Conservation (phyloP, 1,284 basidiomycete species). For the Singerocomus inundabilis region DNA sequence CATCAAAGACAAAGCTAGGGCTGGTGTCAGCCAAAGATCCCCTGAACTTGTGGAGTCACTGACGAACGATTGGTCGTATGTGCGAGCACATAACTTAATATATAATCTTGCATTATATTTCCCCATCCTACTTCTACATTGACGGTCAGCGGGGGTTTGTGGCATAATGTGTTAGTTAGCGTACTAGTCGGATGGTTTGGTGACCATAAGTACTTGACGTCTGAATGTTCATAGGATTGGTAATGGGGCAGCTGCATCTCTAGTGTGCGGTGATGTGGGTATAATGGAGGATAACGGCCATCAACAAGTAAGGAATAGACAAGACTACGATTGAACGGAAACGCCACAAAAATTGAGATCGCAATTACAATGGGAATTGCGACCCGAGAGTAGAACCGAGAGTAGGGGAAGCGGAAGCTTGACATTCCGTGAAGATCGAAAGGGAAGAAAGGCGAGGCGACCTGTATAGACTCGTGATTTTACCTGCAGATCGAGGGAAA, state of each 20-base stretch:
- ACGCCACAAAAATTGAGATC: constrained; percentile 17
- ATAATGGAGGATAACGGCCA: constrained; percentile 26
- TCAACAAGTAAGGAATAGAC: constrained; percentile 15
- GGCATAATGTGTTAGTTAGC: not conserved
- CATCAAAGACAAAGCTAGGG: constrained; percentile 40
- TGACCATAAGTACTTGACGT: constrained; percentile 30
- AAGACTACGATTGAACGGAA: constrained; percentile 31
- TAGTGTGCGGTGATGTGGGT: constrained; percentile 9
- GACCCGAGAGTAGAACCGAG: constrained; percentile 6
- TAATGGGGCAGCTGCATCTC: constrained; percentile 25
- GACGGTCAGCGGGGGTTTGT: constrained; percentile 5
- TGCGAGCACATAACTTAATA: constrained; percentile 35
- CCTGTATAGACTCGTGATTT: not conserved
- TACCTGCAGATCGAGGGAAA: not conserved
- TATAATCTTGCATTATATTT: constrained; percentile 43
- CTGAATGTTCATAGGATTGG: constrained; percentile 19
- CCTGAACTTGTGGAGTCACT: constrained; percentile 10
- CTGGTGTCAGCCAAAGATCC: not conserved
- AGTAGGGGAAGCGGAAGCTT: not conserved
- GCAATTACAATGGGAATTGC: constrained; percentile 7
- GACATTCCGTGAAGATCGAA: no score
- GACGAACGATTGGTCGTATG: constrained; percentile 36
- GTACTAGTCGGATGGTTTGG: constrained; percentile 30
- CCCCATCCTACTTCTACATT: constrained; percentile 37
- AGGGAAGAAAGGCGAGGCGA: not conserved